Evolutionary conservation across 164 flowering plant genomes (phyloP).

Genomic region (Nelumbo lutea): DNA sequence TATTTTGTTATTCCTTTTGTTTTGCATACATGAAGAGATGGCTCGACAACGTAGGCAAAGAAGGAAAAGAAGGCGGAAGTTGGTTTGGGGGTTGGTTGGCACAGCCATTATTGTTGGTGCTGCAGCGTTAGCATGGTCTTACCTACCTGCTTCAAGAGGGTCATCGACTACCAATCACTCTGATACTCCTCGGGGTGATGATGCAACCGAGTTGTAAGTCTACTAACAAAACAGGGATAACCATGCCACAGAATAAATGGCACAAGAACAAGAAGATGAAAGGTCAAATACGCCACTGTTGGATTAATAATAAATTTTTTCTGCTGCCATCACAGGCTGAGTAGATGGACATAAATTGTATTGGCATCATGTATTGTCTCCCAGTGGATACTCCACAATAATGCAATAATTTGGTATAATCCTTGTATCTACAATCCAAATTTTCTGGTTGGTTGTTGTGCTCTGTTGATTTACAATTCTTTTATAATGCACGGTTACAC

Average conservation of each 20-base stretch:
- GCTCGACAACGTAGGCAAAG: slow-evolving; percentile 46
- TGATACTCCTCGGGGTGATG: neutral
- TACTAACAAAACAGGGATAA: neutral
- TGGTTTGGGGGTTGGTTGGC: slow-evolving; percentile 71
- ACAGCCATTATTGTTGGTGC: slow-evolving; percentile 49
- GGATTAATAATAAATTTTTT: neutral
- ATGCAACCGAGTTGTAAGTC: neutral
- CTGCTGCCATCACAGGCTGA: neutral
- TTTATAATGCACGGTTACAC: no score
- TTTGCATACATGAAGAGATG: slow-evolving; percentile 29
- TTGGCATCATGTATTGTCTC: neutral
- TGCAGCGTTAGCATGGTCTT: slow-evolving; percentile 60
- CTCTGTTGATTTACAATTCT: no score
- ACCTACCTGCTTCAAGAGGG: slow-evolving; percentile 36
- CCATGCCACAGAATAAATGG: neutral
- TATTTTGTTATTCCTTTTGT: neutral
- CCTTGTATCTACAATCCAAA: no score
- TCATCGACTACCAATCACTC: slow-evolving; percentile 7
- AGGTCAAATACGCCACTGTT: neutral
- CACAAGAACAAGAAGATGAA: neutral
- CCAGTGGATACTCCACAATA: no score
- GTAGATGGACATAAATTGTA: neutral
- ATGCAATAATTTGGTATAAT: no score
- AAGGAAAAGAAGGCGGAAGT: slow-evolving; percentile 57
- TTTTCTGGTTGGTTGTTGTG: no score